Evolutionary conservation across 2,329 filamentous ascomycete genomes (phyloP), one percentile per base, ranked within the genome.

Genomic region (Ustulina deusta): DNA sequence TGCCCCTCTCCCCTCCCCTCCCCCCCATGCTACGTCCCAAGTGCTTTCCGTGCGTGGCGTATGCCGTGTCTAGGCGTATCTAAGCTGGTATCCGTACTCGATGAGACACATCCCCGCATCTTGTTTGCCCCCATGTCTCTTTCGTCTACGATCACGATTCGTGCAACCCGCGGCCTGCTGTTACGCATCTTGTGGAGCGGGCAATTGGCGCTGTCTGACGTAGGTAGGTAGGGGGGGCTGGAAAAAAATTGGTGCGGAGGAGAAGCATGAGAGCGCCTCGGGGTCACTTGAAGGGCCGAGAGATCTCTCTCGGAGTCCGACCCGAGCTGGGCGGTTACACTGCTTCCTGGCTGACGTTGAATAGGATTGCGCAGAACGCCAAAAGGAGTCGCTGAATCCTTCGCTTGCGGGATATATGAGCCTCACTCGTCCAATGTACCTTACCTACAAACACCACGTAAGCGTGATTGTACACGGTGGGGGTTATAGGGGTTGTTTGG

Each of bases 281-380:
- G 34, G 7, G 15, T 38, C 17, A 46, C 27, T 48, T 7, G 51
- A n/a, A 38, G 25, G 22, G 20, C 40, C 34, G 20, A 48, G 9
- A 27, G 20, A 42, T 1, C 2, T 29, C 52, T 54, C 61, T 69
- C 64, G 67, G 64, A 67, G 64, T 61, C 61, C 64, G 64, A 61
- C 65, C 67, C 64, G 64, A 48, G 29, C 48, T 25, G 56, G 40
- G 25, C 20, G 64, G 64, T 64, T 67, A 64, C 64, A 64, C 64
- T 44, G 46, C 56, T 46, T 54, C 55, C 40, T 67, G 46, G 36
- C 61, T 44, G 56, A 51, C 36, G 27, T 55, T 27, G 25, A 34
- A 27, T 22, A 25, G 34, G 52, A 34, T 7, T 15, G 22, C 10
- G 27, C 46, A 38, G 17, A 59, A 57, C 38, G 51, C 29, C 29